Percentiles rank a stretch among this genome's conserved stretches.
Evolutionary conservation across 2,329 filamentous ascomycete genomes (phyloP).

Genomic region (Colletotrichum aenigma): DNA sequence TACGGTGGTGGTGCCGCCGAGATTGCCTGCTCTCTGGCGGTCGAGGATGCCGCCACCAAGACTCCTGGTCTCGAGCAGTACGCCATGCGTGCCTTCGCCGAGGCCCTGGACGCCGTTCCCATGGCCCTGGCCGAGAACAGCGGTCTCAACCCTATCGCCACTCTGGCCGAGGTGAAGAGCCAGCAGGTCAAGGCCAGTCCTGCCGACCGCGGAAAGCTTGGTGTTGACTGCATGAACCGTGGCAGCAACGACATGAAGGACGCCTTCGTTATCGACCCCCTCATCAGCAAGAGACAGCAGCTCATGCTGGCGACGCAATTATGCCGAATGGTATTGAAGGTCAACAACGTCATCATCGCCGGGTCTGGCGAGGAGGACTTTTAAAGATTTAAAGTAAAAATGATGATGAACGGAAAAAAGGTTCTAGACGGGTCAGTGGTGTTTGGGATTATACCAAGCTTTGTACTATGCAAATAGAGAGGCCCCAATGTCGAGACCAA

Average conservation of each 20-base stretch:
- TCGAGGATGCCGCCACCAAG: conserved; percentile 93
- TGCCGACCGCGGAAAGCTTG: conserved; percentile 65
- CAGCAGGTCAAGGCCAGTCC: conserved; percentile 82
- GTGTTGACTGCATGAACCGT: conserved; percentile 96
- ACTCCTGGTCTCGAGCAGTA: conserved; percentile 98
- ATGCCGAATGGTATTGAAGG: conserved; percentile 97
- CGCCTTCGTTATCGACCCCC: conserved; percentile 95
- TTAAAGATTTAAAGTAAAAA: conserved; percentile 50
- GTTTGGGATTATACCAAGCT: conserved; percentile 23
- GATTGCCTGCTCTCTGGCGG: conserved; percentile 94
- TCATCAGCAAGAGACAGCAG: conserved; percentile 98
- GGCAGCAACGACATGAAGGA: conserved; percentile 98
- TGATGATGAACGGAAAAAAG: conserved; percentile 5
- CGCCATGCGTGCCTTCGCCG: conserved; percentile 96
- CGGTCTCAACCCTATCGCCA: conserved; percentile 93
- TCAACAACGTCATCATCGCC: conserved; percentile 94
- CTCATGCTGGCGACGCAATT: conserved; percentile 94
- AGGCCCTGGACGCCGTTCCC: conserved; percentile 90
- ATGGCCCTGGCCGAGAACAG: conserved; percentile 98
- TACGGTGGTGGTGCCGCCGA: conserved; percentile 97
- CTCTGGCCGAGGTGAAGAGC: conserved; percentile 92
- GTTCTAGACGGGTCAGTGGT: conserved; percentile 19
- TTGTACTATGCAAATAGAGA: conserved; percentile 24
- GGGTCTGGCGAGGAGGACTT: conserved; percentile 88
- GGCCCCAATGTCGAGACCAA: conserved; percentile 16